Conservation (phyloP, 768 basidiomycete genomes). For the Clathrus columnatus region DNA sequence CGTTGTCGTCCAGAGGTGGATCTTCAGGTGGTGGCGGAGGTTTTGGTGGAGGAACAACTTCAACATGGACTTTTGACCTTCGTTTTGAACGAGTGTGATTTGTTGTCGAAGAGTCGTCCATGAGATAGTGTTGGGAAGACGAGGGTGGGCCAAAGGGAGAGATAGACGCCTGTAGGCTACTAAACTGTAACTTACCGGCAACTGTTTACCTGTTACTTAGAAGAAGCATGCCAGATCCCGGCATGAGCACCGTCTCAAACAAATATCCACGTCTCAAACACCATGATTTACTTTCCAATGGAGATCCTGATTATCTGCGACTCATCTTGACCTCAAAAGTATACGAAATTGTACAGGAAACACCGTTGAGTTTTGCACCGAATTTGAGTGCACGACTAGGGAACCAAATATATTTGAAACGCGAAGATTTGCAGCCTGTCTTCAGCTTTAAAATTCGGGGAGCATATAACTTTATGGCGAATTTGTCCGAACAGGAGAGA, state of each 20-base stretch:
- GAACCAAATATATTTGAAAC: slow-evolving; percentile 91
- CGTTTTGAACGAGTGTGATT: slow-evolving; percentile 46
- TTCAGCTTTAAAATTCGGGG: slow-evolving; percentile 99
- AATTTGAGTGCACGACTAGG: slow-evolving; percentile 84
- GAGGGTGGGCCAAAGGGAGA: slow-evolving; percentile 30
- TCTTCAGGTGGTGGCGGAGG: slow-evolving; percentile 20
- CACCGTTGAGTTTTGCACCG: slow-evolving; percentile 79
- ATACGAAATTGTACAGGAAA: slow-evolving; percentile 82
- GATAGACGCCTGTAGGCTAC: neutral
- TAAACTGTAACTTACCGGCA: too few species aligned
- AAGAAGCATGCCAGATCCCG: slow-evolving; percentile 29
- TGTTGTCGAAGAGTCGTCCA: slow-evolving; percentile 23
- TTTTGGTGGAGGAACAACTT: slow-evolving; percentile 21
- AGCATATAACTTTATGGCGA: slow-evolving; percentile 98
- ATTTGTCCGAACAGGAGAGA: slow-evolving; percentile 75
- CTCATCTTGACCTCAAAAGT: slow-evolving; percentile 86
- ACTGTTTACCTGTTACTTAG: slow-evolving; percentile 23
- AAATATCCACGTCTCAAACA: slow-evolving; percentile 57
- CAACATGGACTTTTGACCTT: slow-evolving; percentile 49
- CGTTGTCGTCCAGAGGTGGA: slow-evolving; percentile 37
- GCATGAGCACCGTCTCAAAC: slow-evolving; percentile 31
- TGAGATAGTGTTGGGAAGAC: slow-evolving; percentile 38
- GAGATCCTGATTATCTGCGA: slow-evolving; percentile 79
- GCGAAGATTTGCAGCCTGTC: slow-evolving; percentile 94
- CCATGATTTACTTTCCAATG: slow-evolving; percentile 54